phyloP scores from a whole-genome alignment of 257 asterid genomes.

The Solanum acaule region DNA sequence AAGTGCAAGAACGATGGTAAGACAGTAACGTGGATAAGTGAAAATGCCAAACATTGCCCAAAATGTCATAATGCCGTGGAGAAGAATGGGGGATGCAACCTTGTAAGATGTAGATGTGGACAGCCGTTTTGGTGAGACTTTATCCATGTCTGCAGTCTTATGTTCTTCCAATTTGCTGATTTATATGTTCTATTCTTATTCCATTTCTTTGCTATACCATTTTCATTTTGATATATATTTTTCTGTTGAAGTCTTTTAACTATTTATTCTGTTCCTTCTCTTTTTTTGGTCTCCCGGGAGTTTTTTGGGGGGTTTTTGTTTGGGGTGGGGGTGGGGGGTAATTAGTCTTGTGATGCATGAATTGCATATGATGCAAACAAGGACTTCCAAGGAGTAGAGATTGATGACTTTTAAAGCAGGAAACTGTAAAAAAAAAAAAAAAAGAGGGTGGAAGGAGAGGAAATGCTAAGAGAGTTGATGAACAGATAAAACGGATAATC shows the following conservation, averaged over 20 bases:
- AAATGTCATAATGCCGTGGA: conserved; percentile 44
- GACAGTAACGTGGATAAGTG: conserved; percentile 27
- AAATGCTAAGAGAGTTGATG: not conserved
- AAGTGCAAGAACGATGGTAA: conserved; percentile 29
- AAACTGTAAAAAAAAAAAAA: not conserved
- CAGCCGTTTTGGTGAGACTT: conserved; percentile 49
- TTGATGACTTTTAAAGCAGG: not conserved
- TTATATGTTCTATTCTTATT: not conserved
- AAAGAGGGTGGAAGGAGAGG: not conserved
- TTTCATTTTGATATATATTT: not conserved
- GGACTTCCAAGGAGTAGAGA: not conserved
- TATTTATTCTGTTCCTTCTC: not conserved
- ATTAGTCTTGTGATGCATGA: not conserved
- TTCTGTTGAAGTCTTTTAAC: not conserved
- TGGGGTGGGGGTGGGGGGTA: not conserved
- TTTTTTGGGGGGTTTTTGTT: no score
- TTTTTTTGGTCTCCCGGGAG: not conserved
- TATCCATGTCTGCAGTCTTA: not conserved
- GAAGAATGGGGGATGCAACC: conserved; percentile 58
- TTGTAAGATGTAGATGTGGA: conserved; percentile 35
- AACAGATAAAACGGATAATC: not conserved
- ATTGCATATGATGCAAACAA: not conserved
- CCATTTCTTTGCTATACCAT: not conserved
- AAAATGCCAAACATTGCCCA: conserved; percentile 36
- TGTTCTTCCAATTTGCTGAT: not conserved